A percentile compares a stretch with the other conserved stretches of the same genome.
These are phyloP conservation scores for Kwoniella botswanensis DNA, from an alignment of 768 basidiomycete species.

Conservation along the genomic window DNA sequence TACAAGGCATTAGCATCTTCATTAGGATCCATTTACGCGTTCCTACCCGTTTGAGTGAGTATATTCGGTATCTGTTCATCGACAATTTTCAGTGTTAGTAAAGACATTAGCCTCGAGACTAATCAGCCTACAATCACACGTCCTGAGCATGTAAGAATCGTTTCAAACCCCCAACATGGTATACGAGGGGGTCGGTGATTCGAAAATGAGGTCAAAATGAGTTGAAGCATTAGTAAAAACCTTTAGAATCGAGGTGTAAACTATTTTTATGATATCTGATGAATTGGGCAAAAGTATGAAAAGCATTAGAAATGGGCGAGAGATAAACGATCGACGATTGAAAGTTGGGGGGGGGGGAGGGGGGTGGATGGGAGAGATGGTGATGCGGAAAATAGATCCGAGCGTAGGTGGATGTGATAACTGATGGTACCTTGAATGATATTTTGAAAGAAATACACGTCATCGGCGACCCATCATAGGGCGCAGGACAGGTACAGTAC, in stretches of 20 bases:
- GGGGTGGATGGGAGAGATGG: neutral
- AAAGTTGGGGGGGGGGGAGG: neutral
- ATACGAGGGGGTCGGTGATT: neutral
- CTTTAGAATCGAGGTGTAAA: neutral
- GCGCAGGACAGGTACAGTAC: neutral
- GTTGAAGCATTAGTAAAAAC: slow-evolving; percentile 10
- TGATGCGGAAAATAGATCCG: neutral
- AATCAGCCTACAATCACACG: neutral
- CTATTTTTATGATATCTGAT: neutral
- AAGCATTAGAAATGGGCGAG: neutral
- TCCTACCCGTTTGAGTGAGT: neutral
- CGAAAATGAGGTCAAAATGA: slow-evolving; percentile 8
- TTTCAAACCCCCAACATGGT: neutral
- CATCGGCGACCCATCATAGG: neutral
- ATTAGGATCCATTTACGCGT: neutral
- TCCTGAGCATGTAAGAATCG: neutral
- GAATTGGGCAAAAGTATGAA: slow-evolving; percentile 8
- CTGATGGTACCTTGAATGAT: slow-evolving; percentile 8
- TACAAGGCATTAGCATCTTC: neutral
- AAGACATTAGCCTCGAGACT: neutral
- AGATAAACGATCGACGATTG: neutral
- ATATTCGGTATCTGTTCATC: neutral
- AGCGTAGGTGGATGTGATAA: neutral
- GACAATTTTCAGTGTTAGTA: neutral
- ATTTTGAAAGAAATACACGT: neutral